Conservation (phyloP, 2,329 filamentous ascomycete genomes). For the Ophiosphaerella herpotricha region DNA sequence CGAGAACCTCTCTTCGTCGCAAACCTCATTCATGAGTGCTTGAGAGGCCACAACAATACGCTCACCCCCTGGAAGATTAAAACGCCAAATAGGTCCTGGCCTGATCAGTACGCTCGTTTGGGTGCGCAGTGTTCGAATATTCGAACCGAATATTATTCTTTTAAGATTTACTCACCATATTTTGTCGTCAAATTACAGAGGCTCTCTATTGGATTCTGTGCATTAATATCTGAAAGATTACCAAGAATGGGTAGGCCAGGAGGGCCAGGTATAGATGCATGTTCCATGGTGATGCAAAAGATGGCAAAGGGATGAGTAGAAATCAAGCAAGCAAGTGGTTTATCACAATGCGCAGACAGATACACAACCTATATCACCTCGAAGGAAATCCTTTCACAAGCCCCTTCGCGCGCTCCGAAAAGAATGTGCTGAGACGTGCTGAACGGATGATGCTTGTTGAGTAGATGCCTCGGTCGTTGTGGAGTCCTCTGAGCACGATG, state of each 20-base stretch:
- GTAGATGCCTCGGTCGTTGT: conserved; percentile 28
- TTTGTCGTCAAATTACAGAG: conserved; percentile 63
- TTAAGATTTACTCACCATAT: conserved; percentile 60
- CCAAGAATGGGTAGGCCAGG: conserved; percentile 68
- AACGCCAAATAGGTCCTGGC: conserved; percentile 42
- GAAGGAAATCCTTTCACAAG: conserved; percentile 3
- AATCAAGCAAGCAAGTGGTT: background rate
- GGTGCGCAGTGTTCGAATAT: background rate
- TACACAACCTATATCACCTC: conserved; percentile 10
- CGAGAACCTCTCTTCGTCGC: conserved; percentile 44
- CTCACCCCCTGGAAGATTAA: conserved; percentile 29
- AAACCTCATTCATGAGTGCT: conserved; percentile 47
- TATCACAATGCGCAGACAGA: background rate
- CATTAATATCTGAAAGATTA: conserved; percentile 67
- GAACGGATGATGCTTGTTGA: conserved; percentile 4
- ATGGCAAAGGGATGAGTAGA: background rate
- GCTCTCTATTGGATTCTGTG: conserved; percentile 60
- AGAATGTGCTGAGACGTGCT: conserved; percentile 1
- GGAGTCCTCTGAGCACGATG: conserved; percentile 7
- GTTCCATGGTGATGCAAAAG: conserved; percentile 22
- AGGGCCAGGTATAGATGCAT: conserved; percentile 63
- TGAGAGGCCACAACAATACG: conserved; percentile 40
- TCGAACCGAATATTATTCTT: background rate
- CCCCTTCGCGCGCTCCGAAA: conserved; percentile 14
- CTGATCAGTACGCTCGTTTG: conserved; percentile 3